Evolutionary conservation across 108 stramenopile species (phyloP), one percentile per base, ranked within the genome.

Genomic region (Parietichytrium sp.): DNA sequence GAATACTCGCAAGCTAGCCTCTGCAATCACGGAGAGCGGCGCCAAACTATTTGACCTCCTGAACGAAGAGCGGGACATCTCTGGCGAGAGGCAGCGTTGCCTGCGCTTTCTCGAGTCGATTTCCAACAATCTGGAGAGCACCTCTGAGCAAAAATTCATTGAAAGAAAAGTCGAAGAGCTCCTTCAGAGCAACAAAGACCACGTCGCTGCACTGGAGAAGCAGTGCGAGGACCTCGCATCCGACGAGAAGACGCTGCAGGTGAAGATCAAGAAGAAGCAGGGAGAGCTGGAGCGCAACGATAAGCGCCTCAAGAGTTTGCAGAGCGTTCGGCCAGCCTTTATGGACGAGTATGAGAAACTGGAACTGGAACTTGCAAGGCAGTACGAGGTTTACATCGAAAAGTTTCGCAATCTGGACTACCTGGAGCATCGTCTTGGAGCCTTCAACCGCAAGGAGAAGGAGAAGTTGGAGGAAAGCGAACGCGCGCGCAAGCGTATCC

Each of bases 321-420:
- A 90, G 79, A 83, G 83, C 49, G 90, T 92, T 47, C 83, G 91
- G 15, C 92, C 93, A 29, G 84, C 92, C 3, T 94, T 92, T 54
- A 91, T 91, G 88, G 93, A 94, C 79, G 93, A 95, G 87, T 92
- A 93, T 51, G 93, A 95, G 80, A 84, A 90, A 78, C 84, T 95
- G 38, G 93, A 94, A 83, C 53, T 84, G 7, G 93, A 95, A 77
- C 87, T 94, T 54, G 87, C 91, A 80, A 81, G 88, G 42, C 90
- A 93, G 81, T 93, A 95, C 77, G 93, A 93, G 52, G 85, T 84
- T 18, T 91, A 90, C 79, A 52, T 92, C 48, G 84, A 85, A 52
- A 45, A 49, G 26, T 83, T 45, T 30, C 82, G 78, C 78, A 83
- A 84, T 51, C 47, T 82, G 55, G 91, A 93, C 54, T 94, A 92